A percentile compares a stretch with the other conserved stretches of the same genome.
These are phyloP conservation scores for Saprolegnia diclina DNA, from an alignment of 352 stramenopile species.

Conservation along the genomic window DNA sequence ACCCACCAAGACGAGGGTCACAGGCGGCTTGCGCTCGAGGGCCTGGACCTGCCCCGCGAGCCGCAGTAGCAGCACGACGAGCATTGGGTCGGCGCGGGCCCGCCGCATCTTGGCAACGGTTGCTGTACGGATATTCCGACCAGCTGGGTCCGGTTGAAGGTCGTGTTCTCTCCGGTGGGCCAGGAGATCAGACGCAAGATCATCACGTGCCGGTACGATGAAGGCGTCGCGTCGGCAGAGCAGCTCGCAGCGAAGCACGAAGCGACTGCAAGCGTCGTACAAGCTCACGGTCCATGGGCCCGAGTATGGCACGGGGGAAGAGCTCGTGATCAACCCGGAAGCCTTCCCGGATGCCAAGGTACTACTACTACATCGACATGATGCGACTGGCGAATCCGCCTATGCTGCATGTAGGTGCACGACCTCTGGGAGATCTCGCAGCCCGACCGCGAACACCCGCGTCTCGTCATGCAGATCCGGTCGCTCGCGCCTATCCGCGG, in stretches of 20 bases:
- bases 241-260: background rate
- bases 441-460: constrained; percentile 47
- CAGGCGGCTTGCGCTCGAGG: constrained; percentile 23
- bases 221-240: constrained; percentile 14
- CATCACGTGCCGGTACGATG: constrained; percentile 6
- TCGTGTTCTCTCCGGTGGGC: background rate
- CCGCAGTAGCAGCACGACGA: constrained; percentile 16
- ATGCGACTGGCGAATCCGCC: background rate
- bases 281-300: constrained; percentile 66
- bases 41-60: constrained; percentile 18
- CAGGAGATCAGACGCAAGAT: constrained; percentile 1
- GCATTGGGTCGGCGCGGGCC: background rate
- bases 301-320: constrained; percentile 58
- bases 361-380: constrained; percentile 1
- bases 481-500: constrained; percentile 56
- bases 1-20: constrained; percentile 23
- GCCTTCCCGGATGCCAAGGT: constrained; percentile 53
- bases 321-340: constrained; percentile 74
- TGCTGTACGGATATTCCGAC: too few relatives aligned
- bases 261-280: constrained; percentile 28
- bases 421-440: constrained; percentile 63
- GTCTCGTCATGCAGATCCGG: constrained; percentile 58
- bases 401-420: constrained; percentile 29
- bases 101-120: background rate
- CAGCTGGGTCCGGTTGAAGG: background rate